phyloP scores from a whole-genome alignment of 352 stramenopile genomes.

The Pythium rhizo-oryzae region DNA sequence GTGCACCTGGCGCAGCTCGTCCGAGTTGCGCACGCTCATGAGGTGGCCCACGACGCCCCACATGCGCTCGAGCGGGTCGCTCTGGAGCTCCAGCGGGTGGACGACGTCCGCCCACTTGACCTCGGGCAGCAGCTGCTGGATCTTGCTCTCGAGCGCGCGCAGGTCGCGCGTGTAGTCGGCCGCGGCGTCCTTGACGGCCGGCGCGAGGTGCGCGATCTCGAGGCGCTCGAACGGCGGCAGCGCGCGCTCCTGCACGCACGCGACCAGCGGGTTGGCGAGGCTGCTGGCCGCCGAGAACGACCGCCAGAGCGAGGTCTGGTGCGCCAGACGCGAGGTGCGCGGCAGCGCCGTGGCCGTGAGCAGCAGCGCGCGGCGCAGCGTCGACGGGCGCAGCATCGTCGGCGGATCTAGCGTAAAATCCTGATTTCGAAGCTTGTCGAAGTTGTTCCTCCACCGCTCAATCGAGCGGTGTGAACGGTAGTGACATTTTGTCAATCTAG shows the following conservation, averaged over 20 bases:
- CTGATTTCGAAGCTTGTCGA: background rate
- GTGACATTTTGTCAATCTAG: too few species aligned
- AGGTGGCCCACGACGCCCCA: constrained; percentile 97
- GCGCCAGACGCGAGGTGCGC: constrained; percentile 6
- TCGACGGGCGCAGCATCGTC: constrained; percentile 21
- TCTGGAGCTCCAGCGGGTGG: constrained; percentile 92
- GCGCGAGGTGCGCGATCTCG: constrained; percentile 60
- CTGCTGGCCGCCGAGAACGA: constrained; percentile 8
- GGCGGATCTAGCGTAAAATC: background rate
- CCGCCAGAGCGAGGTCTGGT: background rate
- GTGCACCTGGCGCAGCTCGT: constrained; percentile 94
- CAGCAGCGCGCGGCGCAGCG: constrained; percentile 18
- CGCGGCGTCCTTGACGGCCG: constrained; percentile 56
- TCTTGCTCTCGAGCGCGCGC: constrained; percentile 43
- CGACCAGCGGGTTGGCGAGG: constrained; percentile 51
- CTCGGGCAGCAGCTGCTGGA: constrained; percentile 28
- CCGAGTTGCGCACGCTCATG: constrained; percentile 96
- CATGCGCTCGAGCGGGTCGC: constrained; percentile 90
- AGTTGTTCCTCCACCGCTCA: too few species aligned
- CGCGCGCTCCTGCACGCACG: constrained; percentile 56
- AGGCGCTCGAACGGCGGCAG: constrained; percentile 75
- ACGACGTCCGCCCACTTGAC: constrained; percentile 89
- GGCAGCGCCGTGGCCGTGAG: constrained; percentile 13
- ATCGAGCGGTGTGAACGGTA: too few species aligned
- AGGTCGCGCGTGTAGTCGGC: constrained; percentile 55